Conservation (phyloP, 2,329 filamentous ascomycete genomes). For the Colletotrichum gloeosporioides region DNA sequence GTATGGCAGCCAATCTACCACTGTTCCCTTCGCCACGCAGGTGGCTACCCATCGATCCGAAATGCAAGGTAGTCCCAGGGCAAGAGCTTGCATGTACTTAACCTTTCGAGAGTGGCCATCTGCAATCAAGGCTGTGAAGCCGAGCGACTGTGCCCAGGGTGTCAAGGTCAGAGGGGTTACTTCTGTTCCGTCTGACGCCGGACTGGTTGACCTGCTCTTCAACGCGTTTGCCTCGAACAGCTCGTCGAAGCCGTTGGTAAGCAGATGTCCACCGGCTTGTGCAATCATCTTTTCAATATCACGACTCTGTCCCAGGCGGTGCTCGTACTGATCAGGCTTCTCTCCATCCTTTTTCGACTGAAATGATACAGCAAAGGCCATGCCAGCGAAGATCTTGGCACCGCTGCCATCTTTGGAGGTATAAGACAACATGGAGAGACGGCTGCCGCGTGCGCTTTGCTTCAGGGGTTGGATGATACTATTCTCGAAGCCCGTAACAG, state of each 20-base stretch:
- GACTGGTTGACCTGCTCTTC: constrained; percentile 35
- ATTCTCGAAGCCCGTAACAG: constrained; percentile 40
- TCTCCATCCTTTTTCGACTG: constrained; percentile 55
- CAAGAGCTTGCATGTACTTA: constrained; percentile 95
- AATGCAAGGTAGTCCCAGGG: constrained; percentile 86
- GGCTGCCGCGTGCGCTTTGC: constrained; percentile 21
- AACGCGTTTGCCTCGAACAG: constrained; percentile 66
- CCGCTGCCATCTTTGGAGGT: background rate
- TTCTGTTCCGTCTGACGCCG: constrained; percentile 31
- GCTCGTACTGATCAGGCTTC: constrained; percentile 53
- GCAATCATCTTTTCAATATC: constrained; percentile 66
- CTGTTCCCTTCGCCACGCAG: constrained; percentile 64
- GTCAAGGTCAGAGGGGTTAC: constrained; percentile 56
- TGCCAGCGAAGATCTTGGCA: constrained; percentile 69
- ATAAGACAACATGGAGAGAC: constrained; percentile 9
- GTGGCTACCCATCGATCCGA: constrained; percentile 81
- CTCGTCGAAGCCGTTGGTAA: constrained; percentile 80
- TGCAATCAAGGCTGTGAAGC: constrained; percentile 86
- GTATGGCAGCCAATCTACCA: constrained; percentile 81
- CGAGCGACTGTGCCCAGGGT: constrained; percentile 55
- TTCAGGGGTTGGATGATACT: constrained; percentile 35
- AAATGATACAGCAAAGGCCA: constrained; percentile 89
- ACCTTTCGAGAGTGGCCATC: constrained; percentile 84
- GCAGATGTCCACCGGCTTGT: constrained; percentile 73
- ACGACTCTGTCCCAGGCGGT: constrained; percentile 43